These are phyloP conservation scores for Gonapodya sp. DNA, from an alignment of 192 early-diverging fungal genomes.

Conservation along the genomic window DNA sequence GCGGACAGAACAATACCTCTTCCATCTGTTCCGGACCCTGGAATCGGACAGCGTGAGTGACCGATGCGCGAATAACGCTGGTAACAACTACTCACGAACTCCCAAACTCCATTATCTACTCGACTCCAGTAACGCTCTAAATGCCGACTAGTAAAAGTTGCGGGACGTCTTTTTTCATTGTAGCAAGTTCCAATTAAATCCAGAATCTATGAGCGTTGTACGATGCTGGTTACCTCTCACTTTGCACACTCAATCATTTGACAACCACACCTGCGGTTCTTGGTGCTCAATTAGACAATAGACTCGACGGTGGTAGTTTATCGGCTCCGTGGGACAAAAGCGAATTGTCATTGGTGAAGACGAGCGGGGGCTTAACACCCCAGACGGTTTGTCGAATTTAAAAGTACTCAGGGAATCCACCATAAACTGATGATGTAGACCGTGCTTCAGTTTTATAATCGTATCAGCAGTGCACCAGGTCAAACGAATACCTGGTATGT, in stretches of 20 bases:
- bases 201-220: constrained; percentile 20
- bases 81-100: constrained; percentile 13
- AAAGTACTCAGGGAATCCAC: constrained; percentile 34
- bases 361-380: constrained; percentile 35
- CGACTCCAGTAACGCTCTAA: constrained; percentile 32
- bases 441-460: background rate
- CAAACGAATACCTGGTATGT: constrained; percentile 31
- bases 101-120: constrained; percentile 37
- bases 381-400: constrained; percentile 40
- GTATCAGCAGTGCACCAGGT: background rate
- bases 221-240: background rate
- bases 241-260: background rate
- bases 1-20: constrained; percentile 28
- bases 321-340: constrained; percentile 39
- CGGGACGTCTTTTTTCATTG: constrained; percentile 44
- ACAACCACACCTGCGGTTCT: constrained; percentile 30
- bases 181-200: constrained; percentile 46
- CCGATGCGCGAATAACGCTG: background rate
- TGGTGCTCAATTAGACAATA: constrained; percentile 48
- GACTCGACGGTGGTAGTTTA: constrained; percentile 45
- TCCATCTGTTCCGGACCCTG: constrained; percentile 46
- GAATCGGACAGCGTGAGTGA: background rate
- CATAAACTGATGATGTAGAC: constrained; percentile 26
- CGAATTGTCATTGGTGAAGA: constrained; percentile 36
- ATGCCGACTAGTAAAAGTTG: constrained; percentile 33